Evolutionary conservation across 345 rosid species (phyloP).

Genomic region (Eucalyptus curtisii): DNA sequence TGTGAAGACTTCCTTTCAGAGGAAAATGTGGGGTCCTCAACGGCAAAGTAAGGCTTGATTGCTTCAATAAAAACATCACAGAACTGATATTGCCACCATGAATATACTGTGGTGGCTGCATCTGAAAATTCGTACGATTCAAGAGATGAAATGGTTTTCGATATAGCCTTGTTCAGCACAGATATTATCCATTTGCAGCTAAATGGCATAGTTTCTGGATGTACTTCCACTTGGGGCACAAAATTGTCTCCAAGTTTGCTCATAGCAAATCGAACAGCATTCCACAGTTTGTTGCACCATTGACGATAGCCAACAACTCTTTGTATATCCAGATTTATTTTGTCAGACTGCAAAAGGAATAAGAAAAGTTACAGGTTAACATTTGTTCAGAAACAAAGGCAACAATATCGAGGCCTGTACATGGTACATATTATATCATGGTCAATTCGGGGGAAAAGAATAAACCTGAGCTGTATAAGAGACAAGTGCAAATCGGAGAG

Average conservation of each 20-base stretch:
- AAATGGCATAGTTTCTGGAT: slow-evolving; percentile 45
- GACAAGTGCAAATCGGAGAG: slow-evolving; percentile 93
- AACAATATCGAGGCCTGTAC: not conserved
- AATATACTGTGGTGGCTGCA: slow-evolving; percentile 64
- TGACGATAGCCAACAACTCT: slow-evolving; percentile 96
- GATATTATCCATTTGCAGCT: slow-evolving; percentile 93
- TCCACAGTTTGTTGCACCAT: slow-evolving; percentile 98
- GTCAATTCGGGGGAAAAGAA: not conserved
- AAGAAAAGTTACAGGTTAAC: not conserved
- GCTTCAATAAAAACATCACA: slow-evolving; percentile 92
- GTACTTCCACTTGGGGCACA: slow-evolving; percentile 30
- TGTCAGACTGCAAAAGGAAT: slow-evolving; percentile 57
- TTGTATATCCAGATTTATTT: slow-evolving; percentile 87
- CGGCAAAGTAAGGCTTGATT: slow-evolving; percentile 70
- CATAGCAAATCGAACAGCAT: slow-evolving; percentile 95
- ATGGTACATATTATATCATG: not conserved
- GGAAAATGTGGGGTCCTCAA: slow-evolving; percentile 36
- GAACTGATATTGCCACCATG: slow-evolving; percentile 98
- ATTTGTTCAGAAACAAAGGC: not conserved
- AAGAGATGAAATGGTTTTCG: slow-evolving; percentile 42
- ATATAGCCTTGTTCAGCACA: slow-evolving; percentile 58
- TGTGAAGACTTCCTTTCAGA: slow-evolving; percentile 54
- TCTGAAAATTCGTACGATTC: slow-evolving; percentile 69
- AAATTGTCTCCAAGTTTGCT: slow-evolving; percentile 68
- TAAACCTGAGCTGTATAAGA: slow-evolving; percentile 91